Evolutionary conservation across 129 eudicot species (phyloP).

Genomic region (Ambrosia artemisiifolia): DNA sequence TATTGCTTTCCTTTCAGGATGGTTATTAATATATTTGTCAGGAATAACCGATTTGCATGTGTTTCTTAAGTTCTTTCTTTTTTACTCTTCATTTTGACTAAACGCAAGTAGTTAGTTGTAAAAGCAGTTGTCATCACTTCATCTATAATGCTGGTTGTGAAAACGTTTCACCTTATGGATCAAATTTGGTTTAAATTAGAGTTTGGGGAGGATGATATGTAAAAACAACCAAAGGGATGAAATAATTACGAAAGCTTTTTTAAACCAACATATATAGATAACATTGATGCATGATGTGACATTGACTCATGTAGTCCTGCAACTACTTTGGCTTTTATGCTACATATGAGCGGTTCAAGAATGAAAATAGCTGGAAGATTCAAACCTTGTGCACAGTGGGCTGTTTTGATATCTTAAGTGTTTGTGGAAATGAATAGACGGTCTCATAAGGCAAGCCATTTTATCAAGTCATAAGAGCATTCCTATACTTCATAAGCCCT

Average conservation of each 20-base stretch:
- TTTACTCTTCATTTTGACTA: neutral
- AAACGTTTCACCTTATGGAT: no score
- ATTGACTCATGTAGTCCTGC: neutral
- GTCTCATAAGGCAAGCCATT: conserved; percentile 74
- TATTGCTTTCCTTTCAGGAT: neutral
- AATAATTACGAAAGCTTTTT: no score
- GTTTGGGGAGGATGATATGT: no score
- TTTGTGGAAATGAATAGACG: conserved; percentile 92
- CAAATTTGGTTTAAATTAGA: no score
- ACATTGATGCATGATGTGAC: neutral
- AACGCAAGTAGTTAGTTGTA: neutral
- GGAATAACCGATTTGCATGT: neutral
- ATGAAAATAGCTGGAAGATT: conserved; percentile 96
- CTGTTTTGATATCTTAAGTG: conserved; percentile 65
- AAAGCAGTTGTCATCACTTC: neutral
- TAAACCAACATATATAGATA: neutral
- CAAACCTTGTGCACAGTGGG: conserved; percentile 91
- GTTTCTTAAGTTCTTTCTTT: neutral
- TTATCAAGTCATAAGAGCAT: neutral
- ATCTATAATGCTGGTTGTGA: neutral
- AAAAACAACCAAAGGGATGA: no score
- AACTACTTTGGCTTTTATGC: conserved; percentile 18
- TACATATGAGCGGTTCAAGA: conserved; percentile 93
- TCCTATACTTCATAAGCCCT: no score
- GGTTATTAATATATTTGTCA: neutral